phyloP scores from a whole-genome alignment of 2,329 filamentous ascomycete species.

The Diaporthe eres region DNA sequence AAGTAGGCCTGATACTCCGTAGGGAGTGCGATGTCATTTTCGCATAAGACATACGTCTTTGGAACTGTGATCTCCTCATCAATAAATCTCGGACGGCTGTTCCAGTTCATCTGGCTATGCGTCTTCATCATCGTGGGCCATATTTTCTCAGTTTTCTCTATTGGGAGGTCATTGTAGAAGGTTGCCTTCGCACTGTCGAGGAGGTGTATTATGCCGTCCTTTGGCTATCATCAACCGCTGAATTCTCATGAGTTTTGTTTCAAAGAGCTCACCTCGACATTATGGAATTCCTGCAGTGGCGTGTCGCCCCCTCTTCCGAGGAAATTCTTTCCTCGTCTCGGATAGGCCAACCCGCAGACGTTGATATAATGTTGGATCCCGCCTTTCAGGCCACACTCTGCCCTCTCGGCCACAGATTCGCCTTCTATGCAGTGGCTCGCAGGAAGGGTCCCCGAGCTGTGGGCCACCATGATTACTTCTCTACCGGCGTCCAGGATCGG shows the following conservation, averaged over 20 bases:
- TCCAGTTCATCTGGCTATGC: conserved; percentile 34
- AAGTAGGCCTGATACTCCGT: conserved; percentile 36
- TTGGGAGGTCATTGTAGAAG: conserved; percentile 18
- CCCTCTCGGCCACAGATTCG: conserved; percentile 26
- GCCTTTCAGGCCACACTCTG: conserved; percentile 30
- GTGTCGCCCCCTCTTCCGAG: conserved; percentile 9
- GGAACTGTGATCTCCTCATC: conserved; percentile 34
- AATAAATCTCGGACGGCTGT: conserved; percentile 31
- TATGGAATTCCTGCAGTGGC: conserved; percentile 28
- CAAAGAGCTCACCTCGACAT: conserved; percentile 8
- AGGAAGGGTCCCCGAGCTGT: conserved; percentile 17
- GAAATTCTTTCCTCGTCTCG: conserved; percentile 27
- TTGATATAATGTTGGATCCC: conserved; percentile 36
- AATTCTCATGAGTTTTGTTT: too few relatives aligned
- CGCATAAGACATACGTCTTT: conserved; percentile 35
- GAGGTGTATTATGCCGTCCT: conserved; percentile 38
- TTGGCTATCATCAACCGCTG: not conserved
- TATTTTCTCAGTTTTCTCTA: conserved; percentile 1
- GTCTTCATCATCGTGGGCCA: conserved; percentile 27
- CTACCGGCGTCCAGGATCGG: conserved; percentile 19
- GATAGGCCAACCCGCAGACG: conserved; percentile 35
- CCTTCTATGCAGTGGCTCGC: conserved; percentile 35
- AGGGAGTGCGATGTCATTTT: conserved; percentile 29
- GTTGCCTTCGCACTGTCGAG: conserved; percentile 27
- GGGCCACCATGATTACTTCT: conserved; percentile 34